Evolutionary conservation across 2,329 filamentous ascomycete genomes (phyloP), one percentile per base, ranked within the genome.

Genomic region (Ceratocystis smalleyi): DNA sequence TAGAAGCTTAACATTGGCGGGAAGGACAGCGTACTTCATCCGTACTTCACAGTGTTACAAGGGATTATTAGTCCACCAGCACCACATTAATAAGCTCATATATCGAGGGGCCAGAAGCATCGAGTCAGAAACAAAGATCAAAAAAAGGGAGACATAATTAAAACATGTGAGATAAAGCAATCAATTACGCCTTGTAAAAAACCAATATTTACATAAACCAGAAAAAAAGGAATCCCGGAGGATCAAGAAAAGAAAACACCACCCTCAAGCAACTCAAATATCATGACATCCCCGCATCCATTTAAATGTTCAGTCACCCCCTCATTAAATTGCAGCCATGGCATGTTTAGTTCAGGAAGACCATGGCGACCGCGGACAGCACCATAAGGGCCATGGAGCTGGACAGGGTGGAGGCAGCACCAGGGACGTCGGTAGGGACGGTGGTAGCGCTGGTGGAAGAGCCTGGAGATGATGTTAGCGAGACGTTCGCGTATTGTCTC

Each of bases 351-450:
- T 77, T 75, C 68, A 76, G 74, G 74, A 75, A 75, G 68, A 75
- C 65, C 67, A 77, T 72, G 62, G 74, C 72, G 62, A 73, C 75
- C 49, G 74, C 70, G 43, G 75, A 72, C 55, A 74, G 71, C 43
- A 75, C 70, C 68, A 77, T 70, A 35, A 77, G 70, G 51, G 74
- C 75, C 51, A 77, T 71, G n/a, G 74, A 76, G 66, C 73, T 70
- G 66, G 73, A 70, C 68, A 67, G 68, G 59, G 66, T 68, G 43
- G 68, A 65, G 60, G 69, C 68, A 57, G 66, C 64, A 43, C 66
- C 68, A 43, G 69, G 70, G 22, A 69, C 67, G 70, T 71, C 73
- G 45, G 64, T 47, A 7, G 43, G 35, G 22, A 57, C 32, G 35
- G 59, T 27, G 4, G 61, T 12, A 12, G 19, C 40, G 43, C 45